These are phyloP conservation scores for Physcomitrellopsis africana DNA, from an alignment of 225 moss, liverwort and hornwort species.

Conservation along the genomic window DNA sequence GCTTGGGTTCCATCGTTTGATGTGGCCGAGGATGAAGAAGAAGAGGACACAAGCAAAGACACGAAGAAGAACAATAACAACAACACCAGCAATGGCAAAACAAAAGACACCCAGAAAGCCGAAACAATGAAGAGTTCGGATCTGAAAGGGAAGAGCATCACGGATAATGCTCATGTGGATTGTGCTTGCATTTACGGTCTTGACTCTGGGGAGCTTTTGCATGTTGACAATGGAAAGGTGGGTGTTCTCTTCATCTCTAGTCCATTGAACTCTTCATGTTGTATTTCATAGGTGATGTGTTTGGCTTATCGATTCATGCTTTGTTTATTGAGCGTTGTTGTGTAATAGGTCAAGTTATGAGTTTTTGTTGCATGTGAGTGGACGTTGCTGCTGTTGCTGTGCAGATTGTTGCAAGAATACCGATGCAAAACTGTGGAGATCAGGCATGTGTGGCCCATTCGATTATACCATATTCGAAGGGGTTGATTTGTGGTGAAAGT, in stretches of 20 bases:
- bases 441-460: conserved; percentile 45
- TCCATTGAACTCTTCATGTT: background rate
- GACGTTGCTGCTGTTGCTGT: background rate
- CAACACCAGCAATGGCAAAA: too few relatives aligned
- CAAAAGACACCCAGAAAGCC: too few relatives aligned
- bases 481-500: conserved; percentile 74
- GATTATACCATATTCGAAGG: conserved; percentile 67
- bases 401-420: conserved; percentile 66
- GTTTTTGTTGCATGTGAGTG: too few relatives aligned
- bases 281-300: background rate
- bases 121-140: background rate
- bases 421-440: conserved; percentile 35
- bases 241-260: background rate
- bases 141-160: background rate
- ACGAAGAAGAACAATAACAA: conserved; percentile 5
- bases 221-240: conserved; percentile 46
- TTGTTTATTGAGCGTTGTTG: background rate
- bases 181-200: conserved; percentile 41
- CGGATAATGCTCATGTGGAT: conserved; percentile 11
- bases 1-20: conserved; percentile 45
- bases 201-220: conserved; percentile 39
- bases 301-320: background rate
- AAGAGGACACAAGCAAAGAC: conserved; percentile 35
- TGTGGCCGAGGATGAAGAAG: conserved; percentile 21
- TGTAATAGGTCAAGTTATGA: background rate